A percentile compares a stretch with the other conserved stretches of the same genome.
phyloP scores from a whole-genome alignment of 441 rosid genomes.

The Brassica hybrid region DNA sequence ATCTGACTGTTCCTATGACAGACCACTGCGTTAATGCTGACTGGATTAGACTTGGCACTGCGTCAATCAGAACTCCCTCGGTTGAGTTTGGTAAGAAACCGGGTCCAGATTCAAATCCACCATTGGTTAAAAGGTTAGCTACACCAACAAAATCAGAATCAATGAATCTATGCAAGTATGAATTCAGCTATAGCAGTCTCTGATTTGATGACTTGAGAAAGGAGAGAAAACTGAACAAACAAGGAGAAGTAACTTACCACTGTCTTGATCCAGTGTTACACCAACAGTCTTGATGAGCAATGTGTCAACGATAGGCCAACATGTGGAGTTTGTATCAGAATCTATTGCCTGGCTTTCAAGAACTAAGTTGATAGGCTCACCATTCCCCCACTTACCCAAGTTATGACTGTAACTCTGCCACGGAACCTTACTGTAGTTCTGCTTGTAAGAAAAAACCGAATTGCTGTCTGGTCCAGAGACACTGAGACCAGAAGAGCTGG shows the following conservation, averaged over 20 bases:
- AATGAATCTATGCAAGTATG: constrained; percentile 10
- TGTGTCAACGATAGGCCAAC: constrained; percentile 58
- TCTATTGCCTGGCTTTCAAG: constrained; percentile 49
- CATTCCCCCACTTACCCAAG: constrained; percentile 56
- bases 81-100: constrained; percentile 55
- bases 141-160: constrained; percentile 20
- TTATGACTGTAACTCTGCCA: constrained; percentile 57
- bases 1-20: constrained; percentile 58
- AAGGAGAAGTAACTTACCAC: constrained; percentile 37
- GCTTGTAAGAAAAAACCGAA: constrained; percentile 44
- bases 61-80: constrained; percentile 55
- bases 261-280: constrained; percentile 40
- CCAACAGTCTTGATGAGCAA: constrained; percentile 43
- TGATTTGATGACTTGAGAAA: background rate
- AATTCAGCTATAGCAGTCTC: background rate
- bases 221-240: background rate
- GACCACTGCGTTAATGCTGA: constrained; percentile 61
- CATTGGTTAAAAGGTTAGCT: constrained; percentile 56
- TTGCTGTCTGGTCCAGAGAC: constrained; percentile 59
- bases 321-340: constrained; percentile 47
- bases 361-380: constrained; percentile 49
- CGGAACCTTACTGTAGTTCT: constrained; percentile 46
- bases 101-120: constrained; percentile 73
- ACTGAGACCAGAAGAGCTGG: constrained; percentile 38
- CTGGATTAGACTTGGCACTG: constrained; percentile 50